Evolutionary conservation across 31 red algal species (phyloP).

Genomic region (Odonthalia washingtoniensis): DNA sequence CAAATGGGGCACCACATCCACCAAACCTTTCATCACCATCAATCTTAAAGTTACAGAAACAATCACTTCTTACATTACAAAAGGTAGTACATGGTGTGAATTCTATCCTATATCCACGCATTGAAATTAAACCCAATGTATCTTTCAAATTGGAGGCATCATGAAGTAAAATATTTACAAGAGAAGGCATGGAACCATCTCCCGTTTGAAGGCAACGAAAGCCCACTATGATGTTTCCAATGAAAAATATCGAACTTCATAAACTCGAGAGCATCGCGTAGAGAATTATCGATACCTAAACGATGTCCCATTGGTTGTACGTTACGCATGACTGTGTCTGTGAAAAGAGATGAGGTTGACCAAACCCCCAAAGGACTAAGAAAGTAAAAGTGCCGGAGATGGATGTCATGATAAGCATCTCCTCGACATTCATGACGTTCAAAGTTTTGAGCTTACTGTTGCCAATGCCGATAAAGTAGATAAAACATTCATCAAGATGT

Average conservation of each 20-base stretch:
- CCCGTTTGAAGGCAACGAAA: constrained; percentile 69
- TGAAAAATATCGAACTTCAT: constrained; percentile 75
- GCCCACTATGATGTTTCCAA: constrained; percentile 57
- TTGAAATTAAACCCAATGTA: constrained; percentile 56
- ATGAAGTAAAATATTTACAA: constrained; percentile 57
- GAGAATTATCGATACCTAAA: constrained; percentile 73
- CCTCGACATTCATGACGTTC: constrained; percentile 60
- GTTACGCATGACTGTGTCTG: constrained; percentile 64
- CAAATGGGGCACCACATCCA: constrained; percentile 51
- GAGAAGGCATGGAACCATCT: constrained; percentile 52
- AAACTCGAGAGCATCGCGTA: constrained; percentile 71
- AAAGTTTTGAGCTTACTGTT: constrained; percentile 10
- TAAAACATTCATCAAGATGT: constrained; percentile 49
- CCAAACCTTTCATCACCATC: neutral
- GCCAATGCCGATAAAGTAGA: constrained; percentile 64
- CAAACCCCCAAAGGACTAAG: constrained; percentile 69
- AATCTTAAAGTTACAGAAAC: constrained; percentile 55
- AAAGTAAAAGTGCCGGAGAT: constrained; percentile 58
- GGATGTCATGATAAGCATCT: constrained; percentile 65
- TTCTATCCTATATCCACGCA: constrained; percentile 72
- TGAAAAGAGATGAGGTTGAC: constrained; percentile 68
- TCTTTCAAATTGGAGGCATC: constrained; percentile 25
- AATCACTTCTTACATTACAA: constrained; percentile 51
- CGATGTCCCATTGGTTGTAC: constrained; percentile 56
- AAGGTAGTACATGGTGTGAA: constrained; percentile 59